Evolutionary conservation across 352 stramenopile species (phyloP), one percentile per base, ranked within the genome.

Genomic region (Pythium rishiriense): DNA sequence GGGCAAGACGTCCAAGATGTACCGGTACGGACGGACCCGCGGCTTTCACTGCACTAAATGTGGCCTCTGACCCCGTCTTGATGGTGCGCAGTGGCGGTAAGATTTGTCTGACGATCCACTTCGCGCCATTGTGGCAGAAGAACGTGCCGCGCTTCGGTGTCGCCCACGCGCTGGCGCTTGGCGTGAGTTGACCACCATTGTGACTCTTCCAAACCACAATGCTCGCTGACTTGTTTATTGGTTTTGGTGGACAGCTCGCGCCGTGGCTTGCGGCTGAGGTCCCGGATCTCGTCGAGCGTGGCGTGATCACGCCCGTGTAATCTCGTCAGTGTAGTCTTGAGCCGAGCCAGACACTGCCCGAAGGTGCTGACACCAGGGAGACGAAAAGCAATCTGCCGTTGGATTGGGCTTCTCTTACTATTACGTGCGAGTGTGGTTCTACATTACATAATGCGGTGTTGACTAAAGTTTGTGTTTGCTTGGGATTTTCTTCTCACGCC

Each of bases 1-100:
- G 17, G 84, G 86, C 35, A 97, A 97, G 71, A 96, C 88, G 25
- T 87, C 86, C 68, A 97, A 97, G 74, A 97, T 97, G 86, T 97
- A 97, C 71, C 70, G 86, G 78, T 87, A 39, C 47, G 71, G 4
- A 29, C n/a, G n/a, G n/a, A 41, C 24, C 7, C 5, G 12, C 37
- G 11, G 22, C 11, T 15, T 25, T 29, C 3, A 29, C n/a, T 1
- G 14, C 1, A 41, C 19, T 15, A 9, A 22, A 28, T 37, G 45
- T n/a, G n/a, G n/a, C n/a, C 31, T 35, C 31, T 35, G 5, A 11
- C 31, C 31, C 31, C 8, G 21, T 47, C 1, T 24, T 47, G 41
- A 14, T 41, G 4, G 3, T 19, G 17, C 12, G 3, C 28, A 87
- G 78, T 12, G 88, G 88, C 8, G 87, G 88, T 35, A 95, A 96